These are phyloP conservation scores for Leccinum imitatum DNA, from an alignment of 768 basidiomycete genomes.

Conservation along the genomic window DNA sequence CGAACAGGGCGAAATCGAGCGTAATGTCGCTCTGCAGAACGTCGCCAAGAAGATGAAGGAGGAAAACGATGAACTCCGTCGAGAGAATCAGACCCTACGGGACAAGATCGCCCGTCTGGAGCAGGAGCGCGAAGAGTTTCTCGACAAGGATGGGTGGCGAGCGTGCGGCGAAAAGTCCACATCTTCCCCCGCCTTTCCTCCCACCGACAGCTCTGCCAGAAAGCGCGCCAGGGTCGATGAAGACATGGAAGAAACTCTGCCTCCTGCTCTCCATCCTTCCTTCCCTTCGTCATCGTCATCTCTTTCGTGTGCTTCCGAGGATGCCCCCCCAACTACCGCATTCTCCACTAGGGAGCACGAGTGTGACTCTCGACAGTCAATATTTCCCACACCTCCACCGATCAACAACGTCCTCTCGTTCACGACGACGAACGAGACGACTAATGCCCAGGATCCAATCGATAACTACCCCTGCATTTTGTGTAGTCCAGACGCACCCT, in stretches of 20 bases:
- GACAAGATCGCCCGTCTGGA: constrained; percentile 47
- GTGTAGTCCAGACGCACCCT: constrained; percentile 67
- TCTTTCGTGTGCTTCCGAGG: constrained; percentile 52
- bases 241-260: constrained; percentile 21
- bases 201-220: constrained; percentile 24
- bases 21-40: constrained; percentile 79
- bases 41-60: constrained; percentile 84
- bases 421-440: constrained; percentile 32
- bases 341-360: constrained; percentile 36
- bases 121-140: constrained; percentile 31
- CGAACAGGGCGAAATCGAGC: constrained; percentile 89
- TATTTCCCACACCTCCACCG: constrained; percentile 31
- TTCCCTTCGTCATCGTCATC: constrained; percentile 44
- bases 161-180: constrained; percentile 51
- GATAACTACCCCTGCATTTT: constrained; percentile 59
- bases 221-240: constrained; percentile 40
- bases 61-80: constrained; percentile 74
- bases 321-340: constrained; percentile 25
- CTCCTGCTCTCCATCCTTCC: constrained; percentile 22
- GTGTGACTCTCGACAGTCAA: constrained; percentile 23
- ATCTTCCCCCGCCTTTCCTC: constrained; percentile 27
- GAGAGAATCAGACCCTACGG: constrained; percentile 64
- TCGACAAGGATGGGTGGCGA: constrained; percentile 53
- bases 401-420: constrained; percentile 37
- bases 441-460: constrained; percentile 30